phyloP scores from a whole-genome alignment of 2,329 filamentous ascomycete genomes.

The Grosmannia clavigera region DNA sequence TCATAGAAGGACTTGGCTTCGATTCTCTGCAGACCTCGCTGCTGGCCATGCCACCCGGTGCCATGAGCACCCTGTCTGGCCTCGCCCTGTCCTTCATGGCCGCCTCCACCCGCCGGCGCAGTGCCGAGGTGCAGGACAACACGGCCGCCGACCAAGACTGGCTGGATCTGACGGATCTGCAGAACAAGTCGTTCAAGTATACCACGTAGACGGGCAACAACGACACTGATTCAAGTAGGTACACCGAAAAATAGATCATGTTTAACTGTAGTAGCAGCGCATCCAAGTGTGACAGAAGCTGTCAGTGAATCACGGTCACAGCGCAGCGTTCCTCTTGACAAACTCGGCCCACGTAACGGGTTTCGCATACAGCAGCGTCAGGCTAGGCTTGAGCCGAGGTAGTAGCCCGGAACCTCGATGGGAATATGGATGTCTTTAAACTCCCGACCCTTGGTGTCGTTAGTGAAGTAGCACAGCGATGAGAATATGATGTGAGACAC shows the following conservation, averaged over 20 bases:
- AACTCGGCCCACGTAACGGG: conserved; percentile 30
- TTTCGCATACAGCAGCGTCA: conserved; percentile 23
- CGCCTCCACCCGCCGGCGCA: conserved; percentile 4
- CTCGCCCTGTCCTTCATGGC: conserved; percentile 11
- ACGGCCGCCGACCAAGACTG: conserved; percentile 22
- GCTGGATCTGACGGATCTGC: conserved; percentile 39
- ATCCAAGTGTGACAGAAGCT: too few species aligned
- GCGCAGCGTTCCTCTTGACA: conserved; percentile 13
- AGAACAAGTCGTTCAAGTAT: conserved; percentile 42
- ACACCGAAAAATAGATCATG: too few species aligned
- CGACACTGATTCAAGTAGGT: too few species aligned
- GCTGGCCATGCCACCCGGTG: conserved; percentile 9
- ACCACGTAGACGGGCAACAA: conserved; percentile 5
- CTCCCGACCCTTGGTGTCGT: conserved; percentile 31
- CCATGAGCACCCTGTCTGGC: conserved; percentile 11
- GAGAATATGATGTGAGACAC: conserved; percentile 19
- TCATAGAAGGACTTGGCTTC: conserved; percentile 9
- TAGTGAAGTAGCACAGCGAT: conserved; percentile 26
- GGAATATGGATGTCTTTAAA: conserved; percentile 41
- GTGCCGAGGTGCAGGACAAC: neutral
- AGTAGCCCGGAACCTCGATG: conserved; percentile 40
- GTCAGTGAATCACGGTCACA: neutral
- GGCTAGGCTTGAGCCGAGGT: conserved; percentile 30
- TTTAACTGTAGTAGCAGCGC: too few species aligned
- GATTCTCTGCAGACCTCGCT: conserved; percentile 2